Percentiles rank a stretch among this genome's conserved stretches.
Evolutionary conservation across 768 basidiomycete genomes (phyloP).

Genomic region (Coprinopsis cinerea): DNA sequence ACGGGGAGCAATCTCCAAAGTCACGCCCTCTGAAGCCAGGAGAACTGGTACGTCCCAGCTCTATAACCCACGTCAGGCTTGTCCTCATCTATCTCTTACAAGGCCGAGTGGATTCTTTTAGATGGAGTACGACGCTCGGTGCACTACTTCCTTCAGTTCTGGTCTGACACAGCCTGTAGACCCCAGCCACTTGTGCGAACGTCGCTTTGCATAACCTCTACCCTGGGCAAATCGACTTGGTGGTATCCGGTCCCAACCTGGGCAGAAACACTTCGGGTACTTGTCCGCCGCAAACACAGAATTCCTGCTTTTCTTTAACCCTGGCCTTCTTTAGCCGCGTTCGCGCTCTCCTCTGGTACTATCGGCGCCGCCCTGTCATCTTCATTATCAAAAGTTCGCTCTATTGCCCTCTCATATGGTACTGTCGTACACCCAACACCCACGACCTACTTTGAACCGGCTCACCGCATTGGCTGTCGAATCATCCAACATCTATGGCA

Average conservation of each 20-base stretch:
- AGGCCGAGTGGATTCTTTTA: conserved; percentile 87
- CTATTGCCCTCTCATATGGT: conserved; percentile 88
- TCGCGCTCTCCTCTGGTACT: conserved; percentile 87
- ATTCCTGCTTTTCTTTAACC: too few species aligned
- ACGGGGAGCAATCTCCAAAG: conserved; percentile 57
- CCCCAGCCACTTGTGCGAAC: conserved; percentile 89
- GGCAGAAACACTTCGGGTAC: conserved; percentile 79
- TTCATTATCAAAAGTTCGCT: conserved; percentile 60
- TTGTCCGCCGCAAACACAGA: too few species aligned
- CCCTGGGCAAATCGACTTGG: conserved; percentile 81
- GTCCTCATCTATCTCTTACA: neutral
- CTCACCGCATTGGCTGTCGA: conserved; percentile 58
- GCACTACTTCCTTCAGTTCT: neutral
- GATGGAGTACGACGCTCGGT: conserved; percentile 55
- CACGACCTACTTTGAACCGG: conserved; percentile 52
- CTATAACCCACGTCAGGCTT: conserved; percentile 1
- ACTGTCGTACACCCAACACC: conserved; percentile 70
- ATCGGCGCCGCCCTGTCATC: conserved; percentile 87
- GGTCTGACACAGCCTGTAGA: conserved; percentile 35
- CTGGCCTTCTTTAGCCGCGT: too few species aligned
- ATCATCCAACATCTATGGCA: conserved; percentile 75
- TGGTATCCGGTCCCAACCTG: conserved; percentile 84
- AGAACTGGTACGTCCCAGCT: conserved; percentile 47
- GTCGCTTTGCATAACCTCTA: conserved; percentile 88
- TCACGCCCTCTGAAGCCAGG: conserved; percentile 67